Evolutionary conservation across 2,329 filamentous ascomycete species (phyloP).

Genomic region (Arthrobotrys sphaeroides): DNA sequence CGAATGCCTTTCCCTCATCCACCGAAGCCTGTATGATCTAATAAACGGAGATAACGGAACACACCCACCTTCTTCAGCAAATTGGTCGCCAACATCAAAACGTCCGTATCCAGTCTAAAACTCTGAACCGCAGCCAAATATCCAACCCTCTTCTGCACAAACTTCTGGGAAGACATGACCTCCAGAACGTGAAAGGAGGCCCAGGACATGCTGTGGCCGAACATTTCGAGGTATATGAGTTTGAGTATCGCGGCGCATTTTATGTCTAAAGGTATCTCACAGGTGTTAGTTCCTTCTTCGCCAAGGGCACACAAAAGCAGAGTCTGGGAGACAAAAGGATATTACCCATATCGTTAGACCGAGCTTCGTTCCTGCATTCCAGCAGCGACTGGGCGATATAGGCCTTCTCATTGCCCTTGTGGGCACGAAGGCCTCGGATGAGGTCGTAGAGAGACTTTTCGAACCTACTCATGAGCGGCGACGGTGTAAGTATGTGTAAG

Average conservation of each 20-base stretch:
- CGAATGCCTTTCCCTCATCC: neutral
- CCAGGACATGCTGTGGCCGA: constrained; percentile 99
- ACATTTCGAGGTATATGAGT: constrained; percentile 97
- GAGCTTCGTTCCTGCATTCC: constrained; percentile 94
- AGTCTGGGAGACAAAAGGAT: constrained; percentile 27
- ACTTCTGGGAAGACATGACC: constrained; percentile 97
- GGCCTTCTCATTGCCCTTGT: constrained; percentile 93
- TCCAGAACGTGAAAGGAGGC: constrained; percentile 97
- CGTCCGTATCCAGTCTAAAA: constrained; percentile 93
- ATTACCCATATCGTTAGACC: constrained; percentile 89
- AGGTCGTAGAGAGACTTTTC: constrained; percentile 99
- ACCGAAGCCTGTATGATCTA: too few relatives aligned
- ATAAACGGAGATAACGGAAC: neutral
- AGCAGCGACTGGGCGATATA: constrained; percentile 93
- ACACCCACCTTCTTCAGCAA: constrained; percentile 80
- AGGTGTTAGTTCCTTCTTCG: neutral
- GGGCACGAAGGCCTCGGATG: constrained; percentile 91
- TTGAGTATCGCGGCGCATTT: constrained; percentile 97
- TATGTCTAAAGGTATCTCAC: constrained; percentile 70
- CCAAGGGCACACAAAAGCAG: neutral
- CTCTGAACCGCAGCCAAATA: constrained; percentile 96
- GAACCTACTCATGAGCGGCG: constrained; percentile 73
- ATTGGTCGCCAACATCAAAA: constrained; percentile 97
- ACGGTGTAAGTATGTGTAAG: neutral
- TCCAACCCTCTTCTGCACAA: constrained; percentile 92